These are phyloP conservation scores for Rhizomucor pusillus DNA, from an alignment of 371 early-diverging fungal species.

Conservation along the genomic window DNA sequence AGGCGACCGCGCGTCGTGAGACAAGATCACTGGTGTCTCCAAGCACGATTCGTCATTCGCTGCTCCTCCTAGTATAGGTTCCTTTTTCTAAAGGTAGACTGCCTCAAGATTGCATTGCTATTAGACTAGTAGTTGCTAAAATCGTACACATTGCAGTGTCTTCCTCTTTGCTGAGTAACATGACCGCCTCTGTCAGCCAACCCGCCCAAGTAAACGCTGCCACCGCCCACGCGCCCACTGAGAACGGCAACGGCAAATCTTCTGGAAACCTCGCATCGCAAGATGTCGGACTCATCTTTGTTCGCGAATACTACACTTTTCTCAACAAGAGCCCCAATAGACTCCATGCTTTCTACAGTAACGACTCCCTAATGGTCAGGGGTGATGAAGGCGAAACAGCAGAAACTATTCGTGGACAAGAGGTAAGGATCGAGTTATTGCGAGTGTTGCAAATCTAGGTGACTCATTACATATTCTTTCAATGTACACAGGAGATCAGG, in stretches of 20 bases:
- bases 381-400: slow-evolving; percentile 78
- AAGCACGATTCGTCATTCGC: no score
- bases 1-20: no score
- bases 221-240: slow-evolving; percentile 5
- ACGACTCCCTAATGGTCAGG: slow-evolving; percentile 75
- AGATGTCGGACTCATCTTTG: slow-evolving; percentile 93
- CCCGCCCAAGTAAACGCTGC: slow-evolving; percentile 15
- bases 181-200: slow-evolving; percentile 27
- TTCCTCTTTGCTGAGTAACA: slow-evolving; percentile 1
- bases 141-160: no score
- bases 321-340: slow-evolving; percentile 82
- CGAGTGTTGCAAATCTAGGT: neutral
- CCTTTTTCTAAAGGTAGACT: no score
- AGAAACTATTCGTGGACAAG: slow-evolving; percentile 31
- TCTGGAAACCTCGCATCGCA: slow-evolving; percentile 30
- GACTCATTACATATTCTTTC: neutral
- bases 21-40: no score
- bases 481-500: slow-evolving; percentile 67
- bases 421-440: slow-evolving; percentile 17
- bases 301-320: slow-evolving; percentile 94
- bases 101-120: no score
- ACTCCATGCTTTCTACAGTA: slow-evolving; percentile 88
- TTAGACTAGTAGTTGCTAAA: no score
- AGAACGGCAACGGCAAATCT: slow-evolving; percentile 11
- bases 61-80: no score